phyloP scores from a whole-genome alignment of 805 yeast genomes.

The Candida peoriensis region DNA sequence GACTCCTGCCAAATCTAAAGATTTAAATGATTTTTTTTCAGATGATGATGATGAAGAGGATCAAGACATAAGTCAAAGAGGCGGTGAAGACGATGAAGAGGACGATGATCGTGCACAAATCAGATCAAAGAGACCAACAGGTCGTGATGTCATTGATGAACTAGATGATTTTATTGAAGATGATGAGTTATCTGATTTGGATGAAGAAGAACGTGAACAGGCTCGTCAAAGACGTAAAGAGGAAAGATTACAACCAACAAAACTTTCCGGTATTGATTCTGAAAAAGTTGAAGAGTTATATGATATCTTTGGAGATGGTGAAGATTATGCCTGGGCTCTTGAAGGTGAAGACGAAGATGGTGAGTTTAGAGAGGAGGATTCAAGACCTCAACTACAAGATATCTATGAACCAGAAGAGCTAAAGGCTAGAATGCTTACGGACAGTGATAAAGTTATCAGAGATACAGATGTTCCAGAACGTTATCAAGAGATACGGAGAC shows the following conservation, averaged over 20 bases:
- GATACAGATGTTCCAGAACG: constrained; percentile 89
- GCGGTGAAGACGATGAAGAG: too few species aligned
- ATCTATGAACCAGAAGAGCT: constrained; percentile 94
- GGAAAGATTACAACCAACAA: constrained; percentile 49
- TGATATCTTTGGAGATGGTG: constrained; percentile 96
- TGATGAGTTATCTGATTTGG: constrained; percentile 91
- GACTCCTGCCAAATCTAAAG: constrained; percentile 3
- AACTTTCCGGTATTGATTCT: constrained; percentile 64
- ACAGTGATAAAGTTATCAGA: constrained; percentile 84
- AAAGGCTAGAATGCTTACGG: constrained; percentile 85
- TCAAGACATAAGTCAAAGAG: too few species aligned
- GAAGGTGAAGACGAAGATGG: constrained; percentile 72
- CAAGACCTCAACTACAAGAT: constrained; percentile 61
- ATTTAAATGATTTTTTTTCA: constrained; percentile 36
- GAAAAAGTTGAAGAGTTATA: constrained; percentile 89
- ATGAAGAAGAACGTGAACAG: constrained; percentile 51
- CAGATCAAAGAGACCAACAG: constrained; percentile 13
- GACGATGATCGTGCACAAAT: constrained; percentile 29
- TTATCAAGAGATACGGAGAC: constrained; percentile 67
- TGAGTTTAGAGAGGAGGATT: constrained; percentile 36
- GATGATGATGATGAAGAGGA: constrained; percentile 33
- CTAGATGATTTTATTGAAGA: constrained; percentile 97
- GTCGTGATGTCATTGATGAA: constrained; percentile 58
- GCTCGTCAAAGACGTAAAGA: constrained; percentile 39
- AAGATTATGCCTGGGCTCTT: constrained; percentile 96